phyloP scores from a whole-genome alignment of 352 stramenopile genomes.

The Phytophthora quininea region DNA sequence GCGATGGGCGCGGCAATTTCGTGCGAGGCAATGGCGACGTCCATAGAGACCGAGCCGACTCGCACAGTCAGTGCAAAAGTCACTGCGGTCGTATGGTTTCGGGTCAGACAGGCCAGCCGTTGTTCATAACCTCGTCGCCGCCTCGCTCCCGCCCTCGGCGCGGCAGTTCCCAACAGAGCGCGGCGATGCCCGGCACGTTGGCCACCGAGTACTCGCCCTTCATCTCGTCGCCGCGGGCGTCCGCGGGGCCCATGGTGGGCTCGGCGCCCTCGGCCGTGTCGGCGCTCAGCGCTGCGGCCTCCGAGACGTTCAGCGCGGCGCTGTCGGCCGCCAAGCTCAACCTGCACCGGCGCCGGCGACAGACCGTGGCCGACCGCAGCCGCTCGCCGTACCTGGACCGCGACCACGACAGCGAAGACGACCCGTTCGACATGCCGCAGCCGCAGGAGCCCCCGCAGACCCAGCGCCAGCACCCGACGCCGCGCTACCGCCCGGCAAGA shows the following conservation, averaged over 20 bases:
- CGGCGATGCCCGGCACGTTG: constrained; percentile 30
- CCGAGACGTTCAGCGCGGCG: constrained; percentile 37
- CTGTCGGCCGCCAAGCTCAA: constrained; percentile 42
- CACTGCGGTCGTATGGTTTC: not conserved
- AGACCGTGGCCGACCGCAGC: constrained; percentile 24
- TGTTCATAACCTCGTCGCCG: not conserved
- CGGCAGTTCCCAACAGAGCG: constrained; percentile 10
- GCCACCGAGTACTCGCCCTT: constrained; percentile 46
- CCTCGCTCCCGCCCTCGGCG: not conserved
- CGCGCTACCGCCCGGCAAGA: constrained; percentile 14
- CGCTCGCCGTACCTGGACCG: constrained; percentile 31
- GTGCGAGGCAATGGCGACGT: not conserved
- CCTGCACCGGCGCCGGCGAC: constrained; percentile 33
- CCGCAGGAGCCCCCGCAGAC: constrained; percentile 11
- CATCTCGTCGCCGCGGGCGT: constrained; percentile 37
- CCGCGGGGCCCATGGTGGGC: constrained; percentile 17
- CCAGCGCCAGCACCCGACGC: constrained; percentile 17
- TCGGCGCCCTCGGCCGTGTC: constrained; percentile 39
- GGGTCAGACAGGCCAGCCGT: not conserved
- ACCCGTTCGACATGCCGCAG: constrained; percentile 30
- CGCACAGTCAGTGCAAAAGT: not conserved
- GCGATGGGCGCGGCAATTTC: constrained; percentile 1
- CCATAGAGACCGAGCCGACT: too few relatives aligned
- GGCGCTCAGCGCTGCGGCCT: constrained; percentile 29
- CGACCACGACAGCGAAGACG: constrained; percentile 28